Conservation (phyloP, 75 land plant genomes). For the Picea sitchensis region DNA sequence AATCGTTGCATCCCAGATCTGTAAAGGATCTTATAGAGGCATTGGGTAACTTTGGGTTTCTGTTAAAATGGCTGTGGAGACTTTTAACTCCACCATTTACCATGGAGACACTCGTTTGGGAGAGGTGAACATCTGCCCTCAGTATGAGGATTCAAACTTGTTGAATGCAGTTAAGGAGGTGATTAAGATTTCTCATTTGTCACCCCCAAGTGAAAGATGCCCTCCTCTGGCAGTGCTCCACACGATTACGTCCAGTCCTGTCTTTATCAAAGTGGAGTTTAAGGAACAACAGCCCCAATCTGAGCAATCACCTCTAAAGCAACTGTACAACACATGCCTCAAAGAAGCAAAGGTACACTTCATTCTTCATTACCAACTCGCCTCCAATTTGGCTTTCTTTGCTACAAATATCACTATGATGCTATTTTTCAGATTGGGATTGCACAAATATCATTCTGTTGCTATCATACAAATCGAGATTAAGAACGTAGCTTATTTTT, state of each 20-base stretch:
- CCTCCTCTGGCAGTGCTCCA: conserved; percentile 80
- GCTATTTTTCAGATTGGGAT: too few species aligned
- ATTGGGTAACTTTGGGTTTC: conserved; percentile 6
- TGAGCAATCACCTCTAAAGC: conserved; percentile 29
- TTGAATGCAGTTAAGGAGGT: conserved; percentile 28
- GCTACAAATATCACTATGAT: too few species aligned
- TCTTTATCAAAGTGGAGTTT: conserved; percentile 68
- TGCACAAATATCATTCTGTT: neutral
- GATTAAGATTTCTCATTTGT: conserved; percentile 60
- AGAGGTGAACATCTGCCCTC: conserved; percentile 43
- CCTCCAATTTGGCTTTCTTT: neutral
- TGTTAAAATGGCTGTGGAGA: conserved; percentile 8
- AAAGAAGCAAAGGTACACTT: conserved; percentile 66
- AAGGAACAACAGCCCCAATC: conserved; percentile 17
- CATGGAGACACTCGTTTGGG: conserved; percentile 51
- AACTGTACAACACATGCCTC: conserved; percentile 68
- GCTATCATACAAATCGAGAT: neutral
- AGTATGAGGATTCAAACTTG: conserved; percentile 41
- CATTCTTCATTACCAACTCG: too few species aligned
- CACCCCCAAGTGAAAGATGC: conserved; percentile 80
- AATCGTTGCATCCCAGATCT: neutral
- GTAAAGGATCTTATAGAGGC: neutral
- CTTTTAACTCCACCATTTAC: conserved; percentile 33
- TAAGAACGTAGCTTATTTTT: neutral
- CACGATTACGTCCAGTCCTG: conserved; percentile 54